Conservation (phyloP, 2,329 filamentous ascomycete species). For the Curvularia hawaiiensis region DNA sequence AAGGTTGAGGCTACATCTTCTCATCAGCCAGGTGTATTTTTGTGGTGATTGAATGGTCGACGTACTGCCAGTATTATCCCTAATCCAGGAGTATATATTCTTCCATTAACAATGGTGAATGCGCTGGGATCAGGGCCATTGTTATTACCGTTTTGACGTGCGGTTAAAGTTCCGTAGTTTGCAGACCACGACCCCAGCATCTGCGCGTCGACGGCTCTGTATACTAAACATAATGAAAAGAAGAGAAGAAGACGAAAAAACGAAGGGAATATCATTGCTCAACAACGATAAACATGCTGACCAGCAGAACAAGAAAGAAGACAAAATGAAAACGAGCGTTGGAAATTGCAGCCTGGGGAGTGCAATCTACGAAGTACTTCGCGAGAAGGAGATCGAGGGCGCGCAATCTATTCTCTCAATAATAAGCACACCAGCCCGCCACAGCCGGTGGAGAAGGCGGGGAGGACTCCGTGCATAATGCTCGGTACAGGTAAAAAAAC, state of each 20-base stretch:
- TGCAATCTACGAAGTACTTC: slow-evolving; percentile 1
- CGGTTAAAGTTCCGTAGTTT: slow-evolving; percentile 7
- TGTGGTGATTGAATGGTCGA: neutral
- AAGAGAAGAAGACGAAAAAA: slow-evolving; percentile 21
- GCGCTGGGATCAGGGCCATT: slow-evolving; percentile 32
- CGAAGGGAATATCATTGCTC: slow-evolving; percentile 33
- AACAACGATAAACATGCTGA: slow-evolving; percentile 37
- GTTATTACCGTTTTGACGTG: slow-evolving; percentile 29
- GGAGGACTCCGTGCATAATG: slow-evolving; percentile 11
- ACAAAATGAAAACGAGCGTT: slow-evolving; percentile 4
- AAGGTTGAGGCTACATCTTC: slow-evolving; percentile 41
- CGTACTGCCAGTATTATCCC: slow-evolving; percentile 65
- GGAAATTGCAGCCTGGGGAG: neutral
- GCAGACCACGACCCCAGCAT: slow-evolving; percentile 35
- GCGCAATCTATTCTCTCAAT: slow-evolving; percentile 4
- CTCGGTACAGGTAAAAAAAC: slow-evolving; percentile 7
- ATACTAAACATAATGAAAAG: slow-evolving; percentile 27
- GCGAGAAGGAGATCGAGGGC: slow-evolving; percentile 8
- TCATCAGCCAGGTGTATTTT: slow-evolving; percentile 12
- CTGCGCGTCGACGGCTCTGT: slow-evolving; percentile 27
- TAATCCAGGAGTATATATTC: slow-evolving; percentile 72
- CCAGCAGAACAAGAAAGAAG: slow-evolving; percentile 19
- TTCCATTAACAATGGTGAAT: slow-evolving; percentile 67
- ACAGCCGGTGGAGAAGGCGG: slow-evolving; percentile 4
- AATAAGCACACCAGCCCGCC: slow-evolving; percentile 1